phyloP scores from a whole-genome alignment of 768 basidiomycete genomes.

The Phaffia australis region DNA sequence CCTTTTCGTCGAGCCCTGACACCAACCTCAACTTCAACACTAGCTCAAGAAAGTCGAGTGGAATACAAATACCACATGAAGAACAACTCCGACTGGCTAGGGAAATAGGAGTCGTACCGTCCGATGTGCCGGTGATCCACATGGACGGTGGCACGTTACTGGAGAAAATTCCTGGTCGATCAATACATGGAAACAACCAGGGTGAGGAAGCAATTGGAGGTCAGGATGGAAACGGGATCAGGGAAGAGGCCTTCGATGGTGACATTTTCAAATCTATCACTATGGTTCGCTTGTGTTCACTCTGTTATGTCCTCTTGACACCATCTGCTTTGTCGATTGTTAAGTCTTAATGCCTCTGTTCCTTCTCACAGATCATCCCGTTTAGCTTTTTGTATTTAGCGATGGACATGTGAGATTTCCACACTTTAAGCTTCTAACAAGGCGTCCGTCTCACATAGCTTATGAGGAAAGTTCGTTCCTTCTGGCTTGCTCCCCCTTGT shows the following conservation, averaged over 20 bases:
- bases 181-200: background rate
- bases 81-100: background rate
- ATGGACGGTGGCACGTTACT: conserved; percentile 3
- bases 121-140: background rate
- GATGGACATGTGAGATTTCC: conserved; percentile 23
- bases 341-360: background rate
- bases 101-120: background rate
- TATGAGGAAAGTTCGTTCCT: background rate
- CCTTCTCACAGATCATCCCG: conserved; percentile 16
- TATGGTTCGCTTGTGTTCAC: conserved; percentile 1
- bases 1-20: background rate
- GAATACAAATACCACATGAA: background rate
- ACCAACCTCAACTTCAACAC: background rate
- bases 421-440: background rate
- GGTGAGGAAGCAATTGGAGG: background rate
- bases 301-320: no score
- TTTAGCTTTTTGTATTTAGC: conserved; percentile 22
- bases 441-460: background rate
- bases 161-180: conserved; percentile 5
- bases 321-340: background rate
- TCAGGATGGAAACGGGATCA: conserved; percentile 1
- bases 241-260: background rate
- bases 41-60: conserved; percentile 1
- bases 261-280: conserved; percentile 16
- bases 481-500: background rate